Conservation (phyloP, 345 rosid genomes). For the Tarenaya hassleriana region DNA sequence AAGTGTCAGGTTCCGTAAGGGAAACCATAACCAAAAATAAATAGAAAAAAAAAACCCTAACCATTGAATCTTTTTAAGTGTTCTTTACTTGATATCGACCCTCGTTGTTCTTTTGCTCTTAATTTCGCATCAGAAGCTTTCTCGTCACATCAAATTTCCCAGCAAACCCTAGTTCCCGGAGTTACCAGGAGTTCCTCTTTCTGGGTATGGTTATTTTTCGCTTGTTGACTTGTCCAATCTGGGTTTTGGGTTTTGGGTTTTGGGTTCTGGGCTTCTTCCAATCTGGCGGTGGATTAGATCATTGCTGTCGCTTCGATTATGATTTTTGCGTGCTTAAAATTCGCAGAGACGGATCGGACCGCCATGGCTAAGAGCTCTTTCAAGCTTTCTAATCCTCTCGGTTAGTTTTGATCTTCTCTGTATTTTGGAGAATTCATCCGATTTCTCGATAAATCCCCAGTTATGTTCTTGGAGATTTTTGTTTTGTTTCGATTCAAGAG, state of each 20-base stretch:
- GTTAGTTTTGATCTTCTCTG: conserved; percentile 30
- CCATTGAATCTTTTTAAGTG: conserved; percentile 10
- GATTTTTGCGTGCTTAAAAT: not conserved
- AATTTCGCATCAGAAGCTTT: not conserved
- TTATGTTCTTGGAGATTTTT: not conserved
- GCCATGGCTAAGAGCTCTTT: conserved; percentile 70
- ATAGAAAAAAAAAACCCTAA: too few species aligned
- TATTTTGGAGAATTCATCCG: not conserved
- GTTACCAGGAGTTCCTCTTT: not conserved
- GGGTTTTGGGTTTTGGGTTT: conserved; percentile 2
- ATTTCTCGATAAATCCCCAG: conserved; percentile 3
- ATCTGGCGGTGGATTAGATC: not conserved
- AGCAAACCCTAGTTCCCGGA: conserved; percentile 2
- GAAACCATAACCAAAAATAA: too few species aligned
- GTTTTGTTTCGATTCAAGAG: not conserved
- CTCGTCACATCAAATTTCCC: not conserved
- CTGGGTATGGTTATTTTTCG: conserved; percentile 13
- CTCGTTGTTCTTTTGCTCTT: conserved; percentile 9
- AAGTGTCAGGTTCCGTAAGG: too few species aligned
- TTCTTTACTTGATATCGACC: conserved; percentile 13
- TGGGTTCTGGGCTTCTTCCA: conserved; percentile 12
- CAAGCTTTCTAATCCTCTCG: conserved; percentile 79
- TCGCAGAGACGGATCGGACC: conserved; percentile 19
- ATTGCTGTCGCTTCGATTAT: too few species aligned
- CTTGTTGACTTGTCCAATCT: conserved; percentile 1